Conservation (phyloP, 2,329 filamentous ascomycete species). For the Myriosclerotinia curreyana region DNA sequence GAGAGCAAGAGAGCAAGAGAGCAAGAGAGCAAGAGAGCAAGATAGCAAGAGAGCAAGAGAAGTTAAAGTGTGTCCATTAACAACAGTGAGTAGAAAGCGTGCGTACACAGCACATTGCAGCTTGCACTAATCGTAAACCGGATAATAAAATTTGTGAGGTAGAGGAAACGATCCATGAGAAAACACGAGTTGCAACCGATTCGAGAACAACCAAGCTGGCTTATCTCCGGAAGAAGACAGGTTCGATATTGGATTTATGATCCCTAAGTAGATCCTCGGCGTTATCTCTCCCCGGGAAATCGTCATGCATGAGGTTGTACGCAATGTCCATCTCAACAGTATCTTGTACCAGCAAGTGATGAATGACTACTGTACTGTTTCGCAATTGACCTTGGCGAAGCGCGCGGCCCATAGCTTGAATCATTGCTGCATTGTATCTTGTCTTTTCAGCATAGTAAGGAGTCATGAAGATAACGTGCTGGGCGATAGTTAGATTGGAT, state of each 20-base stretch:
- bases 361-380: neutral
- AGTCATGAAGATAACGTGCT: conserved; percentile 62
- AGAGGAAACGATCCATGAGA: neutral
- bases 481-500: conserved; percentile 59
- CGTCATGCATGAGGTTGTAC: neutral
- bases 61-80: neutral
- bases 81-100: neutral
- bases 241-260: neutral
- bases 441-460: conserved; percentile 47
- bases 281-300: neutral
- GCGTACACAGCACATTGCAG: neutral
- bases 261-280: neutral
- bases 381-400: conserved; percentile 53
- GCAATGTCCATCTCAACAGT: conserved; percentile 11
- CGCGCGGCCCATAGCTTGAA: conserved; percentile 60
- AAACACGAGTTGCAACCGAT: neutral
- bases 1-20: neutral
- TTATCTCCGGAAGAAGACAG: neutral
- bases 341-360: conserved; percentile 4
- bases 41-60: neutral
- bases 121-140: neutral
- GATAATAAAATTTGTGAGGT: neutral
- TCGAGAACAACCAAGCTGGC: neutral
- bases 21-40: neutral
- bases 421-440: conserved; percentile 55